Evolutionary conservation across 2,329 filamentous ascomycete genomes (phyloP).

Genomic region (Colletotrichum somersetense): DNA sequence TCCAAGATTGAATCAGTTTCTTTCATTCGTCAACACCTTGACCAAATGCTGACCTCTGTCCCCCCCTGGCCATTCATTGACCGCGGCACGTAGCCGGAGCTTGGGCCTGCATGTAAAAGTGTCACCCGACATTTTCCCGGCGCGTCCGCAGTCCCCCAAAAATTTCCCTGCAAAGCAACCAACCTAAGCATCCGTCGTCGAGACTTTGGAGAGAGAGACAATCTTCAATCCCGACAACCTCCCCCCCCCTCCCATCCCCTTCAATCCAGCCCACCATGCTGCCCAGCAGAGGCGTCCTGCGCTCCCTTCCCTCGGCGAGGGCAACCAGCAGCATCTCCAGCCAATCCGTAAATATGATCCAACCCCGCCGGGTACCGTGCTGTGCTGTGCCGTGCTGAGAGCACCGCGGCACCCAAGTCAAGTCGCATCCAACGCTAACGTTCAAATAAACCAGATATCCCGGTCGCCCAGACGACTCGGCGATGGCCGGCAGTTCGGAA

Average conservation of each 20-base stretch:
- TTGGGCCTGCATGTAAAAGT: conserved; percentile 24
- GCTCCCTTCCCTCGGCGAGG: conserved; percentile 53
- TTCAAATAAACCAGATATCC: conserved; percentile 32
- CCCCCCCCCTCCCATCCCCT: conserved; percentile 39
- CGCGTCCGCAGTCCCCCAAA: conserved; percentile 46
- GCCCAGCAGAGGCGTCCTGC: conserved; percentile 59
- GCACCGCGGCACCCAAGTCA: not conserved
- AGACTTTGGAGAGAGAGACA: conserved; percentile 24
- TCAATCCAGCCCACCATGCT: conserved; percentile 53
- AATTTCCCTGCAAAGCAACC: conserved; percentile 44
- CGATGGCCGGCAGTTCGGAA: conserved; percentile 54
- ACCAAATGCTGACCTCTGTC: conserved; percentile 11
- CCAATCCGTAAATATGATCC: conserved; percentile 48
- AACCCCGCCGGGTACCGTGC: not conserved
- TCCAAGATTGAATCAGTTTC: not conserved
- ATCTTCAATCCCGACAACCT: conserved; percentile 31
- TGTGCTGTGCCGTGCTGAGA: too few relatives aligned
- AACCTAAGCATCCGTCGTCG: conserved; percentile 7
- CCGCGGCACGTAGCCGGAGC: conserved; percentile 31
- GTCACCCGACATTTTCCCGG: conserved; percentile 53
- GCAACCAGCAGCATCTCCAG: conserved; percentile 45
- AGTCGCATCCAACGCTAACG: conserved; percentile 13
- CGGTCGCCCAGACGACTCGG: conserved; percentile 48
- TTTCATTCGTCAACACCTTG: not conserved
- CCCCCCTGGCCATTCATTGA: not conserved